phyloP scores from a whole-genome alignment of 495 filamentous ascomycete genomes.

The Chaetomidium leptoderma region DNA sequence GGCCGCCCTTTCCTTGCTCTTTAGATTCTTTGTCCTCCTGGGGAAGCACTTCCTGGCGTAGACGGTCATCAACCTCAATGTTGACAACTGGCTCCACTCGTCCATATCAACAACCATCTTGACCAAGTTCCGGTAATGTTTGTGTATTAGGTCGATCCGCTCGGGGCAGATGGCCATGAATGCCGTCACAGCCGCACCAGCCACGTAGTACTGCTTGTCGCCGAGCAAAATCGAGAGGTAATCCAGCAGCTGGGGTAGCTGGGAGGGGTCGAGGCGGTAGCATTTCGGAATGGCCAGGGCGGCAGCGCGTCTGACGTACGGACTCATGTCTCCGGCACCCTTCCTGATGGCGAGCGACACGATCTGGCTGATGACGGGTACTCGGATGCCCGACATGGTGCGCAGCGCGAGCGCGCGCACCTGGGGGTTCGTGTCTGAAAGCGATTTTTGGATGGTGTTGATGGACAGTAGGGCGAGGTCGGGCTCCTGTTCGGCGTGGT shows the following conservation, averaged over 20 bases:
- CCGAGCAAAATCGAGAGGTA: constrained; percentile 72
- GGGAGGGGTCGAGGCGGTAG: constrained; percentile 85
- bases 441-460: constrained; percentile 96
- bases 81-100: constrained; percentile 90
- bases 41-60: constrained; percentile 92
- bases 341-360: constrained; percentile 94
- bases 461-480: constrained; percentile 93
- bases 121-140: constrained; percentile 76
- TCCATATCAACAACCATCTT: constrained; percentile 98
- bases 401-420: constrained; percentile 85
- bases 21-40: constrained; percentile 54
- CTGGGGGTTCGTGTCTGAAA: constrained; percentile 86
- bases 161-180: constrained; percentile 87
- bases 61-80: constrained; percentile 69
- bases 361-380: constrained; percentile 98
- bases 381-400: constrained; percentile 92
- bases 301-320: constrained; percentile 86
- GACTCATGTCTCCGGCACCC: constrained; percentile 88
- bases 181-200: constrained; percentile 83
- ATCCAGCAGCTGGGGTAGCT: constrained; percentile 75
- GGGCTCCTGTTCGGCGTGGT: constrained; percentile 91
- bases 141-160: constrained; percentile 79
- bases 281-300: constrained; percentile 97
- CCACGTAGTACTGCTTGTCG: constrained; percentile 91
- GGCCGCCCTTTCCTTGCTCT: constrained; percentile 31